Conservation (phyloP, 73 alveolate genomes). For the Durusdinium trenchii region DNA sequence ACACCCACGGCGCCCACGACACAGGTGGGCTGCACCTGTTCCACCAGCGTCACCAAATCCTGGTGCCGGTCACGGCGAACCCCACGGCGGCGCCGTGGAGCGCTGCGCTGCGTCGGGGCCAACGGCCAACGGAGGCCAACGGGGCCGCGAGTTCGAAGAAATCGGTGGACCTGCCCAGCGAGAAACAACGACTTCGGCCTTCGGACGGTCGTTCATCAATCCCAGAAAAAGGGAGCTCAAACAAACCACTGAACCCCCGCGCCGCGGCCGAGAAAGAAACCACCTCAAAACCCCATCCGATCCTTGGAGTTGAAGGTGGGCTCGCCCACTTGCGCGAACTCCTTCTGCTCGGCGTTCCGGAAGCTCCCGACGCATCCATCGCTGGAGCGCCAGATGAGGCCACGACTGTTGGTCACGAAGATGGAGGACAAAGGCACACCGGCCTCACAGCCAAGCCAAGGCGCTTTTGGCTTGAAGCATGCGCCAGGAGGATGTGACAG, state of each 20-base stretch:
- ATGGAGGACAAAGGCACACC: constrained; percentile 86
- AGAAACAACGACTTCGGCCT: too few relatives aligned
- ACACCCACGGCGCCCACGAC: constrained; percentile 95
- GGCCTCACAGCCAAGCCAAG: constrained; percentile 26
- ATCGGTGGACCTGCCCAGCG: too few relatives aligned
- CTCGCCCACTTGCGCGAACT: constrained; percentile 89
- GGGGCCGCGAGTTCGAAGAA: too few relatives aligned
- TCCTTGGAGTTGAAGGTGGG: constrained; percentile 63
- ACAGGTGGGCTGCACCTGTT: constrained; percentile 76
- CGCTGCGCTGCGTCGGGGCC: too few relatives aligned
- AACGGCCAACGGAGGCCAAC: too few relatives aligned
- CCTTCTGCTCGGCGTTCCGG: constrained; percentile 94
- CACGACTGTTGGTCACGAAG: constrained; percentile 94
- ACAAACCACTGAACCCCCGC: too few relatives aligned
- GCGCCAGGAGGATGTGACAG: neutral
- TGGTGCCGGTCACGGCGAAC: too few relatives aligned
- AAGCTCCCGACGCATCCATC: constrained; percentile 60
- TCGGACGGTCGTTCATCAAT: too few relatives aligned
- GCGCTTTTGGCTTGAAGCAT: too few relatives aligned
- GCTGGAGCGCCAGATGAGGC: constrained; percentile 89
- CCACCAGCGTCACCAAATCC: constrained; percentile 84
- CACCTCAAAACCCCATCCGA: neutral
- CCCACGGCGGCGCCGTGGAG: too few relatives aligned
- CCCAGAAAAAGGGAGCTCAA: too few relatives aligned
- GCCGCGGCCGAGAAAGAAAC: too few relatives aligned